Evolutionary conservation across 176 grass and related monocot species (phyloP), one percentile per base, ranked within the genome.

Genomic region (Carex parvula): DNA sequence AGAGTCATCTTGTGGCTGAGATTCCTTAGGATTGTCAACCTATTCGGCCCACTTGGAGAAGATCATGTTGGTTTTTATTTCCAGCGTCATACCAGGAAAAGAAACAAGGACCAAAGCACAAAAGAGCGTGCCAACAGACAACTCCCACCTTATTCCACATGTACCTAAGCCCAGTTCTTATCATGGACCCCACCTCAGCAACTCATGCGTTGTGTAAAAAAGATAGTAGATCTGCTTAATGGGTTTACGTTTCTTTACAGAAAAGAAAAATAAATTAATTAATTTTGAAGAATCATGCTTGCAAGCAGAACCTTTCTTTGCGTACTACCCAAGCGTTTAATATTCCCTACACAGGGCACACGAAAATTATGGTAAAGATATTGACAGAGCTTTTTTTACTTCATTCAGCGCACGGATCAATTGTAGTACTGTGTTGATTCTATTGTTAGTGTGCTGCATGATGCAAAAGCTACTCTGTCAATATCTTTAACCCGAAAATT

Each of bases 291-390:
- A 32, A 83, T 66, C 62, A 64, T 83, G 81, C 64, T 83, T 63
- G 62, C 64, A 66, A 83, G 60, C 24, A 83, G 81, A 83, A 83
- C 9, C 62, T 83, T 83, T 83, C 73, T 44, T 83, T 83, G 81
- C 81, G 81, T 83, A 29, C 62, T 6, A 52, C 62, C 81, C 62
- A 83, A 83, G 81, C 81, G 62, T 83, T 32, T 11, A 61, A n/a
- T 29, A 52, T 50, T 50, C 70, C 42, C 8, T 50, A 3, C 1
- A 13, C 10, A 32, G 26, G 3, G 26, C 63, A 65, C 26, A 66
- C 11, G 3, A 32, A 16, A 33, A 22, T 22, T 50, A 10, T 8
- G 44, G 44, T 48, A 9, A 44, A 46, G 7, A 46, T 46, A 46
- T 46, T 48, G 44, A 48, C 44, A 48, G 6, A 48, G 44, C 8